phyloP scores from a whole-genome alignment of 805 yeast species.

The Zygosaccharomyces siamensis region DNA sequence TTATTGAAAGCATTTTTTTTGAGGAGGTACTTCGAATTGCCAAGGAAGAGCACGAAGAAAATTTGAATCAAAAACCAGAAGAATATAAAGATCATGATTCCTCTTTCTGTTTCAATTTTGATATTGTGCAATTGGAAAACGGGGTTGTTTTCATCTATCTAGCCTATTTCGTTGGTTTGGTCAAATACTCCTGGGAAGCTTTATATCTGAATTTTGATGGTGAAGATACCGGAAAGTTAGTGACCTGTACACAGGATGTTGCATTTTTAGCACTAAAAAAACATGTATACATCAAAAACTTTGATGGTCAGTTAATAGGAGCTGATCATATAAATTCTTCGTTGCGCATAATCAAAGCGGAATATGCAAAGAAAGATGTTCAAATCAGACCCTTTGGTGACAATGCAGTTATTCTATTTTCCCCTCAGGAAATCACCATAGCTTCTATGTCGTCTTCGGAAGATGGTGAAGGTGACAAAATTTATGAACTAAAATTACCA shows the following conservation, averaged over 20 bases:
- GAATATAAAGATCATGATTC: not conserved
- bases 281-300: constrained; percentile 4
- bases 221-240: not conserved
- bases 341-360: not conserved
- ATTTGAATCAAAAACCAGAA: not conserved
- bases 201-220: not conserved
- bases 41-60: not conserved
- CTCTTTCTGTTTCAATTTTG: constrained; percentile 1
- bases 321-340: constrained; percentile 2
- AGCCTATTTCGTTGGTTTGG: not conserved
- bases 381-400: constrained; percentile 11
- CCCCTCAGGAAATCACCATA: constrained; percentile 11
- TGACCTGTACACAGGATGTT: not conserved
- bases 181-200: constrained; percentile 4
- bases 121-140: not conserved
- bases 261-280: not conserved
- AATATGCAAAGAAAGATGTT: constrained; percentile 8
- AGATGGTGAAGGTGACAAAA: not conserved
- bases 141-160: constrained; percentile 3
- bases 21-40: not conserved
- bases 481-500: constrained; percentile 20
- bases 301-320: constrained; percentile 1
- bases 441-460: not conserved
- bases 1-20: not conserved
- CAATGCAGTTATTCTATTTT: constrained; percentile 8